Base-by-base conservation (phyloP, 306 rosid genomes). In the Malus sylvestris region DNA sequence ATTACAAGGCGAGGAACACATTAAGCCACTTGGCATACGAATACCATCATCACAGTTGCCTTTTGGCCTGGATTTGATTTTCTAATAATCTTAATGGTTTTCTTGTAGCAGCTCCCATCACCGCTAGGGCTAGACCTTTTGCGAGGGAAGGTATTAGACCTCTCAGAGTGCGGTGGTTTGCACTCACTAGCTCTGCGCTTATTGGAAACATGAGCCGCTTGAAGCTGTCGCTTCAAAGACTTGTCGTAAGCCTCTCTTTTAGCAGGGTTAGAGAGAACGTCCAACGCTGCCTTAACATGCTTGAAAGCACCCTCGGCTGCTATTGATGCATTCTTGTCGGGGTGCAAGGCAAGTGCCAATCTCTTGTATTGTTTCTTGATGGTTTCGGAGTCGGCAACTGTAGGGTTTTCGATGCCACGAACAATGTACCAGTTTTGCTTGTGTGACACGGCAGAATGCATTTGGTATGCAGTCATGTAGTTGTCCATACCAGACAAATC, bases 231-330 rank as follows among this genome's bases (percentile, higher is more conserved):
- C 2, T 8, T 3, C 44, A 70, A 29, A 18, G 44, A 70, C 62
- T 1, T 51, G 62, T 70, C 29, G 18, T 70, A 70, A 29, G 22
- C 74, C 3, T 29, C 1, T 35, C 19, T 70, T 11, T 55, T 70
- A 1, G 8, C 27, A 13, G 45, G 74, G 61, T 70, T 27, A 4
- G 62, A 70, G 62, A 70, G 59, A 51, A 49, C 57, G 10, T 70
- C 74, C 60, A n/a, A 10, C 16, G 61, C 74, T 0, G 16, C 74
- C 52, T 29, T 49, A 27, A 49, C 10, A 70, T 70, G 60, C 74
- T 49, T 70, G 61, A 70, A 70, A 49, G 61, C 74, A 29, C 60
- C 27, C 10, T 70, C 74, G 2, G 74, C 74, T 19, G 61, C 74
- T 0, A 55, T n/a, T n/a, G n/a, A n/a, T n/a, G n/a, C n/a, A n/a